These are phyloP conservation scores for Scedosporium aurantiacum DNA, from an alignment of 2,329 filamentous ascomycete species.

Conservation along the genomic window DNA sequence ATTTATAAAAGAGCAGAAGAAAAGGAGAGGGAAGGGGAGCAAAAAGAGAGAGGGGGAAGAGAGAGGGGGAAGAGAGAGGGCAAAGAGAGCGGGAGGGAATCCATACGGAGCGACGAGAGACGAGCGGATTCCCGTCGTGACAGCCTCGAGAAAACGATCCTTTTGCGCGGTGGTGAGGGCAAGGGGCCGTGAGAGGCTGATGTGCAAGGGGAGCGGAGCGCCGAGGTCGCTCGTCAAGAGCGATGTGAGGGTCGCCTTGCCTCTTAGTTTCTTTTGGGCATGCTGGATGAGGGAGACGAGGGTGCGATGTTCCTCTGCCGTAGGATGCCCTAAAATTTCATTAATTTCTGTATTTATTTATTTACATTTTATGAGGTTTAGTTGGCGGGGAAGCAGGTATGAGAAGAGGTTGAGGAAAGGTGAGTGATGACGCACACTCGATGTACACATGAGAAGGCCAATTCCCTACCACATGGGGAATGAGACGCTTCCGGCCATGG, in stretches of 20 bases:
- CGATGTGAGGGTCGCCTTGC: slow-evolving; percentile 41
- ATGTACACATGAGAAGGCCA: slow-evolving; percentile 92
- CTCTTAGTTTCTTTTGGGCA: slow-evolving; percentile 22
- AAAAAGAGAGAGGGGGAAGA: neutral
- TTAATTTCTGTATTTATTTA: slow-evolving; percentile 1
- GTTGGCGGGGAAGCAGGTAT: slow-evolving; percentile 6
- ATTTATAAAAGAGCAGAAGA: too few species aligned
- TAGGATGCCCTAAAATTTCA: slow-evolving; percentile 41
- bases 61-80: neutral
- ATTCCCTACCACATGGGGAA: slow-evolving; percentile 75
- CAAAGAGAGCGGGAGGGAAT: neutral
- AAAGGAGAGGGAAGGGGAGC: neutral
- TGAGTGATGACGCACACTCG: slow-evolving; percentile 58
- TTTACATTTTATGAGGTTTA: neutral
- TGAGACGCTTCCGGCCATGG: slow-evolving; percentile 69
- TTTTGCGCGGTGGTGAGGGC: slow-evolving; percentile 63
- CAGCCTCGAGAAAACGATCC: slow-evolving; percentile 49
- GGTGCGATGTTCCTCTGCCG: slow-evolving; percentile 30
- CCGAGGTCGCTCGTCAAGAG: slow-evolving; percentile 70
- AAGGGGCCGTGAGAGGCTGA: slow-evolving; percentile 79
- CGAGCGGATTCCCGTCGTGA: slow-evolving; percentile 23
- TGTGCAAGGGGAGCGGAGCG: slow-evolving; percentile 70
- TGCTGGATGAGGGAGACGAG: slow-evolving; percentile 32
- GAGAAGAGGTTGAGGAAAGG: neutral
- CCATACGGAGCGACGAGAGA: neutral